A percentile compares a stretch with the other conserved stretches of the same genome.
phyloP scores from a whole-genome alignment of 805 yeast genomes.

The Candida oleophila region DNA sequence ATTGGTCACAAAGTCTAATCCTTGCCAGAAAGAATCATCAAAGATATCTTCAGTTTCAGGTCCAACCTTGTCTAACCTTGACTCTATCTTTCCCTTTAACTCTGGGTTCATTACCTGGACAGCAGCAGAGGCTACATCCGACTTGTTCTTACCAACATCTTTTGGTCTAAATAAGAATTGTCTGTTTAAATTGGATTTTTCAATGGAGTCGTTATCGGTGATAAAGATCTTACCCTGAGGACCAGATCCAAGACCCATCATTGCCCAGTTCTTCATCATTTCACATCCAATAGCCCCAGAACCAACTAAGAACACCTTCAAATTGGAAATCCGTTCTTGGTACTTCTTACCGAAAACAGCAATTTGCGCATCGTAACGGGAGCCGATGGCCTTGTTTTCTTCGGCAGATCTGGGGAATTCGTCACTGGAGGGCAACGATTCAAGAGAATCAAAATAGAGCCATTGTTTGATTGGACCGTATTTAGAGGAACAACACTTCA shows the following conservation, averaged over 20 bases:
- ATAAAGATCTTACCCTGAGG: slow-evolving; percentile 79
- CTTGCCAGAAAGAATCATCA: slow-evolving; percentile 81
- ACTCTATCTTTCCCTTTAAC: slow-evolving; percentile 69
- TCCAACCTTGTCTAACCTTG: slow-evolving; percentile 86
- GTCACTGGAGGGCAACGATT: slow-evolving; percentile 71
- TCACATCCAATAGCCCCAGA: slow-evolving; percentile 99
- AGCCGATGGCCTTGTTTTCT: slow-evolving; percentile 68
- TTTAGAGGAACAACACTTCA: slow-evolving; percentile 93
- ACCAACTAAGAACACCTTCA: slow-evolving; percentile 88
- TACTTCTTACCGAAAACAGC: slow-evolving; percentile 87
- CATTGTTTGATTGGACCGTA: slow-evolving; percentile 92
- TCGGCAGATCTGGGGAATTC: slow-evolving; percentile 63
- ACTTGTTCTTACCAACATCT: slow-evolving; percentile 90
- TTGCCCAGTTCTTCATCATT: slow-evolving; percentile 97
- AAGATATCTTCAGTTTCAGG: slow-evolving; percentile 87
- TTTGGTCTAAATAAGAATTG: slow-evolving; percentile 93
- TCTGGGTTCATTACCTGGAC: slow-evolving; percentile 85
- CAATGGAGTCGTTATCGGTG: slow-evolving; percentile 94
- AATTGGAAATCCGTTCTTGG: slow-evolving; percentile 71
- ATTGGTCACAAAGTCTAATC: slow-evolving; percentile 86
- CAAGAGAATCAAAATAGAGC: slow-evolving; percentile 91
- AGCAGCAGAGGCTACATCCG: slow-evolving; percentile 87
- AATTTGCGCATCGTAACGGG: slow-evolving; percentile 92
- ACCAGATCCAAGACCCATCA: slow-evolving; percentile 93
- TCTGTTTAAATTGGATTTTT: slow-evolving; percentile 92